These are phyloP conservation scores for Candida adriatica DNA, from an alignment of 805 yeast genomes.

Conservation along the genomic window DNA sequence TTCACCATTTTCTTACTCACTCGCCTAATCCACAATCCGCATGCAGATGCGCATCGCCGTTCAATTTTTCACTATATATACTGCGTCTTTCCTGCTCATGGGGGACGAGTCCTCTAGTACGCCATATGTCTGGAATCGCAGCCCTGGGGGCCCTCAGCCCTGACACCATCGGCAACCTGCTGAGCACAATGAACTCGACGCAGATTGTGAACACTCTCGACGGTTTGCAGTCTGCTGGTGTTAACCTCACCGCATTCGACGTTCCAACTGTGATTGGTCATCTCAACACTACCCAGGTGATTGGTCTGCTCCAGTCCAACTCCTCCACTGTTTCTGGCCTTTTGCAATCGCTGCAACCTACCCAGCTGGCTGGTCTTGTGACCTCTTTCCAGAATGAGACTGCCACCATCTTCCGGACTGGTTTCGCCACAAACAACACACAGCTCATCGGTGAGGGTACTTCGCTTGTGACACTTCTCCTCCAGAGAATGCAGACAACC, in stretches of 20 bases:
- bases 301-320: conserved; percentile 19
- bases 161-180: conserved; percentile 13
- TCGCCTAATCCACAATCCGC: too few species aligned
- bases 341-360: conserved; percentile 15
- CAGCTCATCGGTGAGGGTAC: conserved; percentile 8
- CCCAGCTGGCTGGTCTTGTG: conserved; percentile 16
- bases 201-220: conserved; percentile 17
- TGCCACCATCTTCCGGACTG: conserved; percentile 15
- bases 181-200: conserved; percentile 20
- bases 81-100: too few species aligned
- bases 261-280: conserved; percentile 46
- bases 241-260: conserved; percentile 60
- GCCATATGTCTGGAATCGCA: too few species aligned
- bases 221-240: conserved; percentile 23
- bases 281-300: conserved; percentile 20
- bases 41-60: too few species aligned
- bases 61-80: too few species aligned
- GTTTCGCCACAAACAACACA: conserved; percentile 8
- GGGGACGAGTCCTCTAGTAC: too few species aligned
- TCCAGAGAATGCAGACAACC: conserved; percentile 12
- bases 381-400: conserved; percentile 18
- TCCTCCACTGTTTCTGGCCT: conserved; percentile 16
- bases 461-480: conserved; percentile 14
- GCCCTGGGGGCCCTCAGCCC: too few species aligned
- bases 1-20: too few species aligned